Conservation (phyloP, 257 asterid genomes). For the Gentiana macrophylla region DNA sequence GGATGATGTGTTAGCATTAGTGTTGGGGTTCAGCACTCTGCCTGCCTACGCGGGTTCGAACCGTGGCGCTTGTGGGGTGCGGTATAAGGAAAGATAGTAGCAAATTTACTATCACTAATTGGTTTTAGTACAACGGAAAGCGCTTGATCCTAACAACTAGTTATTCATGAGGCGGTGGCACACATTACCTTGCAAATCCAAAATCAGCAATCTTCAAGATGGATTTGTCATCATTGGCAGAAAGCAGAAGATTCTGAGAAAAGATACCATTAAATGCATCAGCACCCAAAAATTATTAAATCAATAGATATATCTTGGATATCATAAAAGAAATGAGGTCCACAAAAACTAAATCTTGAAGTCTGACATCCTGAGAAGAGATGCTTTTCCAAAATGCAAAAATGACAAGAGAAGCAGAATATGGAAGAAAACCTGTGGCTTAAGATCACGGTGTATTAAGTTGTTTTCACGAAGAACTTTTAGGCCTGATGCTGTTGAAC, state of each 20-base stretch:
- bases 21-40: no score
- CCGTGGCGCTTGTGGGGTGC: no score
- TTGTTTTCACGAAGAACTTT: slow-evolving; percentile 75
- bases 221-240: slow-evolving; percentile 29
- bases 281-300: background rate
- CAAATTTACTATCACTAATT: no score
- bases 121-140: no score
- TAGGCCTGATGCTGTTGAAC: slow-evolving; percentile 70
- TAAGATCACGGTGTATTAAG: slow-evolving; percentile 85
- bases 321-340: background rate
- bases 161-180: background rate
- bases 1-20: background rate
- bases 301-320: background rate
- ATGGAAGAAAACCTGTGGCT: slow-evolving; percentile 71
- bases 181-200: slow-evolving; percentile 71
- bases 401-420: background rate
- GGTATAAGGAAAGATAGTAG: no score
- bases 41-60: no score
- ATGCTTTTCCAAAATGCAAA: background rate
- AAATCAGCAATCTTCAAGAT: slow-evolving; percentile 45
- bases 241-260: slow-evolving; percentile 41
- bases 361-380: background rate
- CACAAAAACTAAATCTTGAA: background rate
- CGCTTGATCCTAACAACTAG: background rate
- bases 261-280: background rate